Evolutionary conservation across 1,284 basidiomycete species (phyloP).

Genomic region (Macrocybe sp.): DNA sequence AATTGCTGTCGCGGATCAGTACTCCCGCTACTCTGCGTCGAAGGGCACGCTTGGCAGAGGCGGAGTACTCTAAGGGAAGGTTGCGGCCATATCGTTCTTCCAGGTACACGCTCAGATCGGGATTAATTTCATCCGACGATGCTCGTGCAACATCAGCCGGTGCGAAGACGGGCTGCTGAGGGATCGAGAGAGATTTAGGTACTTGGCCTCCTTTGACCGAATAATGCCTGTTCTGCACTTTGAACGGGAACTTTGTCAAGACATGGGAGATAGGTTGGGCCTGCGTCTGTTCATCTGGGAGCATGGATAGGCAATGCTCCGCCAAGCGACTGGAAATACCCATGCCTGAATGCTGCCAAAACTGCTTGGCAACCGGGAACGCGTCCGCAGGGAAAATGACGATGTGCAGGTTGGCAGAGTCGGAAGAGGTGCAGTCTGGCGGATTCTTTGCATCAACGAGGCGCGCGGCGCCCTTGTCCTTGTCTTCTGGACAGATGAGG

Average conservation of each 20-base stretch:
- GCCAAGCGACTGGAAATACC: constrained; percentile 89
- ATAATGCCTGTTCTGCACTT: constrained; percentile 62
- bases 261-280: constrained; percentile 22
- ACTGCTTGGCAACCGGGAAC: constrained; percentile 78
- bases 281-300: constrained; percentile 36
- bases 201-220: constrained; percentile 36
- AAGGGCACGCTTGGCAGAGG: constrained; percentile 81
- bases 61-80: constrained; percentile 70
- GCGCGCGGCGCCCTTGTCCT: constrained; percentile 20
- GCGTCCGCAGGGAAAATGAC: constrained; percentile 71
- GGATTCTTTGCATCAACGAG: constrained; percentile 18
- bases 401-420: constrained; percentile 66
- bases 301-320: constrained; percentile 73
- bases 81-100: constrained; percentile 98
- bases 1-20: constrained; percentile 52
- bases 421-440: constrained; percentile 17
- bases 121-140: constrained; percentile 31
- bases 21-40: constrained; percentile 89
- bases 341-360: constrained; percentile 94
- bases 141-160: constrained; percentile 7
- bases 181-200: constrained; percentile 8
- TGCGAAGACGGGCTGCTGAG: constrained; percentile 9
- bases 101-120: constrained; percentile 60
- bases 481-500: constrained; percentile 60
- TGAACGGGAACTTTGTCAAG: constrained; percentile 27